Percentiles rank a stretch among this genome's conserved stretches.
Conservation (phyloP, 305 asterid genomes). For the Solanum aculeatissimum region DNA sequence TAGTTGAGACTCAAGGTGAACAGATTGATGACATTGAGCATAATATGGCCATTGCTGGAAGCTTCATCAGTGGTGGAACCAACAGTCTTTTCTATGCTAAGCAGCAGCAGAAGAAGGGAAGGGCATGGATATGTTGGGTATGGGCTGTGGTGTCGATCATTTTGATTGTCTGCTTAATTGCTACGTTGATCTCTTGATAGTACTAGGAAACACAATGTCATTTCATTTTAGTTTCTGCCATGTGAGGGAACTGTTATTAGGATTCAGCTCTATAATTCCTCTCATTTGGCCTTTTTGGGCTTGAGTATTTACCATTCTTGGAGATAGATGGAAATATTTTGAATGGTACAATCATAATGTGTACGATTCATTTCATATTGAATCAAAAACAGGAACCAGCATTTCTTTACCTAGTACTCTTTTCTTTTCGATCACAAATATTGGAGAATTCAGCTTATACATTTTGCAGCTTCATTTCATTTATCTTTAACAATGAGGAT, state of each 20-base stretch:
- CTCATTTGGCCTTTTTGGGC: background rate
- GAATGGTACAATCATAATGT: background rate
- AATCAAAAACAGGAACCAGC: background rate
- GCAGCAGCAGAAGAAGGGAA: conserved; percentile 48
- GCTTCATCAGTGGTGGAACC: conserved; percentile 71
- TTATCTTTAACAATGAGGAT: background rate
- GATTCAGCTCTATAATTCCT: background rate
- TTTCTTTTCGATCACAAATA: background rate
- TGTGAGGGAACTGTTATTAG: background rate
- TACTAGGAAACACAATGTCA: background rate
- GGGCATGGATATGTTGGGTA: conserved; percentile 50
- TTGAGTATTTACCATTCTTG: background rate
- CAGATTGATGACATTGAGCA: conserved; percentile 53
- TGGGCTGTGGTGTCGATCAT: conserved; percentile 2
- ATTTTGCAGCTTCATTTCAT: background rate
- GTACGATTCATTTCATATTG: background rate
- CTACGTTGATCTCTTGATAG: conserved; percentile 29
- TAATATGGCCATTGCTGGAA: conserved; percentile 51
- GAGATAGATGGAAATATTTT: background rate
- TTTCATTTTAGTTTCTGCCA: background rate
- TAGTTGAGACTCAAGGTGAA: conserved; percentile 77
- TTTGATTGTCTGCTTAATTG: conserved; percentile 46
- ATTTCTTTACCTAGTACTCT: background rate
- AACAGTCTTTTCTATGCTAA: conserved; percentile 58
- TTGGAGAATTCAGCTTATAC: background rate